Evolutionary conservation across 768 basidiomycete genomes (phyloP), one percentile per base, ranked within the genome.

Genomic region (Lactifluus piperatus): DNA sequence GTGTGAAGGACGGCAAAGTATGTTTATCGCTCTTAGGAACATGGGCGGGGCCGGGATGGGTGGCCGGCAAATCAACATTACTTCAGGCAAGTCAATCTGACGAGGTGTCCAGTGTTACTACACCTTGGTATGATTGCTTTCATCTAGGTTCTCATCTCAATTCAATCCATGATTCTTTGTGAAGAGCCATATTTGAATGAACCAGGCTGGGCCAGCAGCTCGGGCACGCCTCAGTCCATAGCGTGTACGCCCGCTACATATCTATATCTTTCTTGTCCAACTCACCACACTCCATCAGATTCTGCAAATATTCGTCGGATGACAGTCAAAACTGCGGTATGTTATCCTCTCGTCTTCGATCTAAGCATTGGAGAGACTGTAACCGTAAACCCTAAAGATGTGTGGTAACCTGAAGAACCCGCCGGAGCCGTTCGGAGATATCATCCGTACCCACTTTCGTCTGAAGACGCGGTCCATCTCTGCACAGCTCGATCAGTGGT

Each of bases 171-270:
- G 90, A 95, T 97, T 64, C 75, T 97, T 26, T 94, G 89, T 62
- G 94, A 95, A 20, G 94, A 93, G 66, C 91, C 94, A 9, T 95
- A 94, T 69, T 71, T 93, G 60, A 95, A 95, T 64, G 94, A 97
- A 70, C 94, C 94, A 20, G 92, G 88, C 26, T 91, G 89, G 89
- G 85, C 89, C 22, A 73, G 72, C 43, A 79, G 81, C 57, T 82
- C 78, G 16, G 91, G 91, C 27, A 87, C 84, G 26, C 79, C 88
- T 2, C 79, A 82, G 63, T 93, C 91, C 32, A 77, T 76, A 66
- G 83, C 86, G 48, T 94, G 91, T 93, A 71, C 71, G 82, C 71
- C 22, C 0, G 53, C 32, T 37, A 27, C 16, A 43, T n/a, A 27
- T 43, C 32, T 26, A 50, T 47, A 44, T 11, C 50, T 32, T 36